Conservation (phyloP, 1,284 basidiomycete genomes). For the Xerocomus minutiporus region DNA sequence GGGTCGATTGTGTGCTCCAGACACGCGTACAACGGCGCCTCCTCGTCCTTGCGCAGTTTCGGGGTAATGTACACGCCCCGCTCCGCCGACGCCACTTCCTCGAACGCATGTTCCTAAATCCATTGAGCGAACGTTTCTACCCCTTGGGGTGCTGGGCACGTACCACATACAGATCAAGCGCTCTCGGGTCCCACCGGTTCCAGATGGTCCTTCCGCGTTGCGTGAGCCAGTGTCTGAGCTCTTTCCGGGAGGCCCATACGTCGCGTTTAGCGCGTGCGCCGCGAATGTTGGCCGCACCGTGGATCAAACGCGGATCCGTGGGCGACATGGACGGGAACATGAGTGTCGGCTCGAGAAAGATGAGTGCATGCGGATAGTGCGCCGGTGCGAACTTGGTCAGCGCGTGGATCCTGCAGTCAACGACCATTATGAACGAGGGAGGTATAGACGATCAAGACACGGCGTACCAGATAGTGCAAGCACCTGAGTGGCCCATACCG, state of each 20-base stretch:
- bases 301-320: slow-evolving; percentile 23
- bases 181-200: slow-evolving; percentile 27
- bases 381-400: slow-evolving; percentile 17
- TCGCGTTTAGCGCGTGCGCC: slow-evolving; percentile 27
- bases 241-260: slow-evolving; percentile 22
- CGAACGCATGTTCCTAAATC: slow-evolving; percentile 25
- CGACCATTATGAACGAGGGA: too few species aligned
- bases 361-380: slow-evolving; percentile 16
- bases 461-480: slow-evolving; percentile 28
- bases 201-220: slow-evolving; percentile 19
- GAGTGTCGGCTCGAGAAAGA: slow-evolving; percentile 31
- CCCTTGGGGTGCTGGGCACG: not conserved
- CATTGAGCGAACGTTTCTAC: not conserved
- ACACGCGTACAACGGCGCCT: slow-evolving; percentile 27
- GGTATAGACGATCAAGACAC: too few species aligned
- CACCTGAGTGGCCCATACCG: slow-evolving; percentile 28
- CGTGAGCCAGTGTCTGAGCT: slow-evolving; percentile 20
- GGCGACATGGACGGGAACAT: slow-evolving; percentile 31
- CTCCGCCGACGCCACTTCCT: slow-evolving; percentile 14
- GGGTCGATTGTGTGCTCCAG: slow-evolving; percentile 28
- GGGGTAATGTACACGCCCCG: slow-evolving; percentile 17
- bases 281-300: slow-evolving; percentile 28
- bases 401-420: slow-evolving; percentile 13
- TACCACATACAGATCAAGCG: slow-evolving; percentile 25
- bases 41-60: slow-evolving; percentile 31